Percentiles rank a stretch among this genome's conserved stretches.
Conservation (phyloP, 2,329 filamentous ascomycete species). For the Penicillium janthinellum region DNA sequence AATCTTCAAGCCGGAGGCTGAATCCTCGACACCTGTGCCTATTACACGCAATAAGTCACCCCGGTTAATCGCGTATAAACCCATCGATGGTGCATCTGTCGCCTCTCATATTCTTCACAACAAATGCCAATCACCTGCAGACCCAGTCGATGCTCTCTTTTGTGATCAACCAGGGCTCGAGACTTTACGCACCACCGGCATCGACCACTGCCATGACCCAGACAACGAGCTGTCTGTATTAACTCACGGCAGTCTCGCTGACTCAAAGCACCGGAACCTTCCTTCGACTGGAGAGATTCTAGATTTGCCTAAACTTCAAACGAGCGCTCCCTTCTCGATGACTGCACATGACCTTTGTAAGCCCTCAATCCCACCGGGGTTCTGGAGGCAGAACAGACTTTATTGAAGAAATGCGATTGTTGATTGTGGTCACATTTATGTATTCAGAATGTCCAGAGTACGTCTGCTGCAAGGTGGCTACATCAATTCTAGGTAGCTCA, state of each 20-base stretch:
- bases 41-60: neutral
- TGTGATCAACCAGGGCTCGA: neutral
- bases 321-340: neutral
- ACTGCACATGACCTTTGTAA: no score
- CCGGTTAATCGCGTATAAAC: neutral
- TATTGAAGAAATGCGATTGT: slow-evolving; percentile 21
- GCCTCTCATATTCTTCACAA: neutral
- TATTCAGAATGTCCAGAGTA: neutral
- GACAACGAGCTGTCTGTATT: neutral
- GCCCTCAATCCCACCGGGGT: slow-evolving; percentile 5
- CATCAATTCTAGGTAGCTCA: neutral
- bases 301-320: neutral
- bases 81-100: neutral
- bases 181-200: neutral
- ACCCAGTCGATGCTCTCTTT: neutral
- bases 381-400: slow-evolving; percentile 30
- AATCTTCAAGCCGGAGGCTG: neutral
- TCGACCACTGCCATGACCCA: neutral
- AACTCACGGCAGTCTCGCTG: neutral
- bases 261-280: neutral
- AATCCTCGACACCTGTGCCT: neutral
- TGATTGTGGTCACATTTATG: neutral
- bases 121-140: neutral
- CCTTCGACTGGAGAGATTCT: neutral
- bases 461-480: neutral